Evolutionary conservation across 2,329 filamentous ascomycete genomes (phyloP).

Genomic region (Ascochyta viciae-villosae): DNA sequence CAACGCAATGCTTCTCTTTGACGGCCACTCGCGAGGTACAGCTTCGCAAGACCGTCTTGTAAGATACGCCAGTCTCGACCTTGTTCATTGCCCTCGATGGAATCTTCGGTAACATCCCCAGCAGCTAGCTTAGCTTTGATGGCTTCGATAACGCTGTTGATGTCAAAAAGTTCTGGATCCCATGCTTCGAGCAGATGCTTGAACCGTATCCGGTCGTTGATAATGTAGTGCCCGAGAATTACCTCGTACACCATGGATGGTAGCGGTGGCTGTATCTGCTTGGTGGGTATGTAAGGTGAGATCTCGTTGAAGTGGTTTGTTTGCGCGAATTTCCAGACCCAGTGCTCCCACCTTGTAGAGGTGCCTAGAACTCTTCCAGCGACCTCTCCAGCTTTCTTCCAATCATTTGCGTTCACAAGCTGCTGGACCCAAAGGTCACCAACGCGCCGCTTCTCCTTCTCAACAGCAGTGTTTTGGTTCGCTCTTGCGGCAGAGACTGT

Average conservation of each 20-base stretch:
- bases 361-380: slow-evolving; percentile 84
- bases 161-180: slow-evolving; percentile 84
- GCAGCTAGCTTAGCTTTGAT: slow-evolving; percentile 84
- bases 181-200: slow-evolving; percentile 81
- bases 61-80: slow-evolving; percentile 88
- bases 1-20: slow-evolving; percentile 84
- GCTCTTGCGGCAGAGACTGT: slow-evolving; percentile 66
- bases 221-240: slow-evolving; percentile 86
- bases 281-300: slow-evolving; percentile 78
- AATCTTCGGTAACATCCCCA: slow-evolving; percentile 76
- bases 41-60: slow-evolving; percentile 82
- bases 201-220: slow-evolving; percentile 76
- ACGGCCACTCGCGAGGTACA: slow-evolving; percentile 82
- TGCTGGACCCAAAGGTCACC: slow-evolving; percentile 94
- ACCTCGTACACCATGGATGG: slow-evolving; percentile 86
- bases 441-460: slow-evolving; percentile 88
- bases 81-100: slow-evolving; percentile 73
- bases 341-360: slow-evolving; percentile 88
- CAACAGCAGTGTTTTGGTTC: slow-evolving; percentile 68
- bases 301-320: slow-evolving; percentile 90
- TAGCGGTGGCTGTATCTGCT: slow-evolving; percentile 78
- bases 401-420: slow-evolving; percentile 75
- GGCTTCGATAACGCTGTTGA: slow-evolving; percentile 75
- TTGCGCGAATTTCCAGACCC: slow-evolving; percentile 91
- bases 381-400: slow-evolving; percentile 78